Evolutionary conservation across 2,329 filamentous ascomycete genomes (phyloP).

Genomic region (Epichloe sibirici): DNA sequence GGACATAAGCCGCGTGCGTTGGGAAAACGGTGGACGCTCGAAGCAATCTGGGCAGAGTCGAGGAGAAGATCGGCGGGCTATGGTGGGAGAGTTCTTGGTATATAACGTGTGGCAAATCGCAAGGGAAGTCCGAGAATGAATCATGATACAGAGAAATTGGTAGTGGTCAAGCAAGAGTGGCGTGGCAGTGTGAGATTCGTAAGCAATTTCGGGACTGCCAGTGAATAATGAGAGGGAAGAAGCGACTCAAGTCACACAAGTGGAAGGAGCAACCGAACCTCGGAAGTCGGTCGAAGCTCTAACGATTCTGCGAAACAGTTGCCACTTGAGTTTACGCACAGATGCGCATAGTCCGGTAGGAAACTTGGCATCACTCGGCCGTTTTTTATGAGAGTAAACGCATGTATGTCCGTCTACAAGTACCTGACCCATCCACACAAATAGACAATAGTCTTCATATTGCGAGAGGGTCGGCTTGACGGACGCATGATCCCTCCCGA

Average conservation of each 20-base stretch:
- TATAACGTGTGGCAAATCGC: background rate
- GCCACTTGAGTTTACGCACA: no score
- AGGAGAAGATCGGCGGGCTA: no score
- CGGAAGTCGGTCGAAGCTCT: background rate
- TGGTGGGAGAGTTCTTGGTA: background rate
- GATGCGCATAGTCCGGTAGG: no score
- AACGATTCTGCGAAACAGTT: background rate
- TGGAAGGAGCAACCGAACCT: conserved; percentile 2
- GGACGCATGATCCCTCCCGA: background rate
- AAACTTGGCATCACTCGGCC: no score
- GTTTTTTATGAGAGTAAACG: no score
- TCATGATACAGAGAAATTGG: background rate
- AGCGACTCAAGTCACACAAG: conserved; percentile 3
- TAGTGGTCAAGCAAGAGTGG: background rate
- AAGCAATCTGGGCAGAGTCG: background rate
- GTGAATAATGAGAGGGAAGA: conserved; percentile 1
- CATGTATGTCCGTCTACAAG: no score
- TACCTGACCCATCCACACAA: background rate
- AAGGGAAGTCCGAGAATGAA: background rate
- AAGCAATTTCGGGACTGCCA: background rate
- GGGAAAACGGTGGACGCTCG: background rate
- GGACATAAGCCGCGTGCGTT: background rate
- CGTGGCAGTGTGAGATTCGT: background rate
- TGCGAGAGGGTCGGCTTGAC: background rate
- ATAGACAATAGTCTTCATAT: background rate